Percentiles rank a stretch among this genome's conserved stretches.
phyloP scores from a whole-genome alignment of 2,329 filamentous ascomycete species.

The Colletotrichum gigasporum region DNA sequence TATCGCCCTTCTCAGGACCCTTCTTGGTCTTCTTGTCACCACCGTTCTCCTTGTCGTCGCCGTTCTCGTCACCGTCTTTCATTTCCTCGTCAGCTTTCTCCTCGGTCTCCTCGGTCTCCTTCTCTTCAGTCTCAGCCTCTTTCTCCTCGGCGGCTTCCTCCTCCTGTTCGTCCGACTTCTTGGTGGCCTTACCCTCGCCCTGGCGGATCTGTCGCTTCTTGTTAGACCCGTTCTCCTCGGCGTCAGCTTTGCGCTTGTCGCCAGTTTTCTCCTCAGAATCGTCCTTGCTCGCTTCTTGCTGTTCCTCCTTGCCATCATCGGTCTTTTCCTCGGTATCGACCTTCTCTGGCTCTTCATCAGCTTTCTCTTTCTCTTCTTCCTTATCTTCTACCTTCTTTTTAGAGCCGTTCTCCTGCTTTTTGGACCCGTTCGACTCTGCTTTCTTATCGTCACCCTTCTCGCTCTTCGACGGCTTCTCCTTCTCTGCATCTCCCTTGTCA shows the following conservation, averaged over 20 bases:
- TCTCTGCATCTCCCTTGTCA: conserved; percentile 2
- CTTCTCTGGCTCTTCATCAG: conserved; percentile 33
- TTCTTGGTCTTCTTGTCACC: conserved; percentile 37
- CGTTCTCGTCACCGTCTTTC: conserved; percentile 16
- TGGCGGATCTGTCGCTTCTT: conserved; percentile 36
- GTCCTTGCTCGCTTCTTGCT: conserved; percentile 11
- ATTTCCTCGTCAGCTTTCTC: conserved; percentile 29
- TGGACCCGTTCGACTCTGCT: conserved; percentile 1
- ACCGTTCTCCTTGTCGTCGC: conserved; percentile 27
- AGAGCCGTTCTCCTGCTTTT: conserved; percentile 28
- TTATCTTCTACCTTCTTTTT: conserved; percentile 42
- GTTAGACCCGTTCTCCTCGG: conserved; percentile 32
- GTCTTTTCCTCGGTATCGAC: conserved; percentile 43
- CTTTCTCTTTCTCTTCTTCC: conserved; percentile 31
- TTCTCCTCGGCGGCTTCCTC: conserved; percentile 13
- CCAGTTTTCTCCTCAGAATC: conserved; percentile 27
- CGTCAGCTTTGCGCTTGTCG: conserved; percentile 27
- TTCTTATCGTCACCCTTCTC: conserved; percentile 8
- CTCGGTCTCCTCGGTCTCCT: conserved; percentile 18
- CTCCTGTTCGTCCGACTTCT: conserved; percentile 23
- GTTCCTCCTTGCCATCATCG: conserved; percentile 42
- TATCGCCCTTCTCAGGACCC: conserved; percentile 50
- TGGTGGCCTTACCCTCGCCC: conserved; percentile 33
- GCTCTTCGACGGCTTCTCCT: conserved; percentile 1
- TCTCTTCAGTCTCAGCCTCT: conserved; percentile 29